Evolutionary conservation across 1,139 yeast species (phyloP), one percentile per base, ranked within the genome.

Genomic region (Hanseniaspora uvarum): DNA sequence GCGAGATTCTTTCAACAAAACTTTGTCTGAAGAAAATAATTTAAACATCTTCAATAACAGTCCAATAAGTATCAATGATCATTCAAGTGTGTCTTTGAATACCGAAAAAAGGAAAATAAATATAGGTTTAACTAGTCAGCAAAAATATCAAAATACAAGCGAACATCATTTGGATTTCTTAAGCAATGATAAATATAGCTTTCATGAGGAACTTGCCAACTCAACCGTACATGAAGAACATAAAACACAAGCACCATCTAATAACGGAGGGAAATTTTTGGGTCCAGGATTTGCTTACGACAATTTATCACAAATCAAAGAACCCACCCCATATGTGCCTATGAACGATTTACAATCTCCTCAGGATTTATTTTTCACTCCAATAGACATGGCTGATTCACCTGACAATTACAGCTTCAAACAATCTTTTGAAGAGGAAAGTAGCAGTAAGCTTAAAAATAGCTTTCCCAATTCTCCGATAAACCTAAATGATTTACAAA

Each of bases 1-100:
- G n/a, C 46, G 48, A 23, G 48, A 50, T 23, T 50, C 53, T 2
- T 37, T 37, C 26, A 43, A 50, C 23, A 43, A 30, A 43, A 50
- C 31, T 12, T 18, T 43, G 4, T 43, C 34, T 2, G 37, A 34
- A 12, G 39, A 34, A 6, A 49, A 33, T 24, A 50, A 50, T 23
- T 4, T 38, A 7, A 50, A 50, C 14, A 30, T 50, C 3, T 50
- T 50, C 19, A 18, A 50, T 30, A 44, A 44, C 28, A 44, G 37
- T 19, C 37, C 46, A 6, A 14, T 28, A 21, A 44, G 46, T 14
- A 21, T 31, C 10, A 23, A 33, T 19, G 46, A 31, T 2, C 36
- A 31, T n/a, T 44, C 37, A 12, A 31, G 16, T 4, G 37, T 19
- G n/a, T 28, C 34, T 19, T 4, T 31, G 6, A 44, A n/a, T 31